A percentile compares a stretch with the other conserved stretches of the same genome.
These are phyloP conservation scores for Cladophialophora chaetospira DNA, from an alignment of 2,329 filamentous ascomycete species.

Conservation along the genomic window DNA sequence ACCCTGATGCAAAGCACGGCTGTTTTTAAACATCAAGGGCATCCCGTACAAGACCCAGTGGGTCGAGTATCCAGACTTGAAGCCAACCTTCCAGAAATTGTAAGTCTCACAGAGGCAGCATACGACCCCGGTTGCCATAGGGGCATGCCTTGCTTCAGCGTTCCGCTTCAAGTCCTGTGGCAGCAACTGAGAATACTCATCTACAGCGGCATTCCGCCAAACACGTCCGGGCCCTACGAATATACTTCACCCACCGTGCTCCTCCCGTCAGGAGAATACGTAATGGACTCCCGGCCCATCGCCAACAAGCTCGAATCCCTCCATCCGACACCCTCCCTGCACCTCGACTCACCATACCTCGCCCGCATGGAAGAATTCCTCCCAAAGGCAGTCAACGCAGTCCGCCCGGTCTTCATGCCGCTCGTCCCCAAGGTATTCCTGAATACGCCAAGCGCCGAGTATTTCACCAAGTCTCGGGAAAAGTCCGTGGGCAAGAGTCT, in stretches of 20 bases:
- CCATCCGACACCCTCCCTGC: conserved; percentile 60
- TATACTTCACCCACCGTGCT: conserved; percentile 61
- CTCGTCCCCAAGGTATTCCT: conserved; percentile 56
- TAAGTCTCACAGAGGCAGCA: too few species aligned
- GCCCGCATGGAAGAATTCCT: conserved; percentile 49
- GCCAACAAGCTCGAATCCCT: conserved; percentile 59
- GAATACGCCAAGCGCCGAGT: conserved; percentile 52
- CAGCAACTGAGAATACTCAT: not conserved
- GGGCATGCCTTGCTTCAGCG: too few species aligned
- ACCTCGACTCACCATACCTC: conserved; percentile 58
- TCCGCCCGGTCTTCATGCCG: conserved; percentile 51
- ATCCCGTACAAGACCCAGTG: conserved; percentile 69
- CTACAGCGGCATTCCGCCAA: conserved; percentile 49
- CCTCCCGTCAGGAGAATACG: conserved; percentile 58
- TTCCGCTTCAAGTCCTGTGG: not conserved
- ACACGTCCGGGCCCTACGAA: conserved; percentile 38
- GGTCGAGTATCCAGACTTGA: conserved; percentile 69
- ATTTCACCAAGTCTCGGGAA: conserved; percentile 59
- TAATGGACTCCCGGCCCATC: conserved; percentile 68
- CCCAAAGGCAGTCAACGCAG: conserved; percentile 33
- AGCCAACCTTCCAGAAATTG: conserved; percentile 56
- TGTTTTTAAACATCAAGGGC: conserved; percentile 68
- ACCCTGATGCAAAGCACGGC: conserved; percentile 53
- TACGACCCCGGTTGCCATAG: too few species aligned
- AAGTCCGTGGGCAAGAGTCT: conserved; percentile 56